Base-by-base conservation (phyloP, 164 flowering plant genomes). In the Berberis vulgaris region DNA sequence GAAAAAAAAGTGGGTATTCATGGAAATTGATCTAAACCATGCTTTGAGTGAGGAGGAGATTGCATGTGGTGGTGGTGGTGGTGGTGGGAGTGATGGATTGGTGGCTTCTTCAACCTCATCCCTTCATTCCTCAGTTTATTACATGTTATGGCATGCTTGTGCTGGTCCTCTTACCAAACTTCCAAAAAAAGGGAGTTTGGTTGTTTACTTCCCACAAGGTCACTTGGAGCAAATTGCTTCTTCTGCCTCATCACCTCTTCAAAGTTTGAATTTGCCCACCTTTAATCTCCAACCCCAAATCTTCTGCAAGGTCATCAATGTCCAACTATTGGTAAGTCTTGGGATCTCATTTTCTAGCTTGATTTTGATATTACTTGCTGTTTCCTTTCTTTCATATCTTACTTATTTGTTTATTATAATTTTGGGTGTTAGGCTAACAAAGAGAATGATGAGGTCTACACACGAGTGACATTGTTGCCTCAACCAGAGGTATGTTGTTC, bases 21-120 rank as follows among this genome's bases (percentile, higher is more conserved):
- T 92, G 98, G 98, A 89, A 87, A 76, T 89, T 86, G 96, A 89
- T 81, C 79, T 89, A 78, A 89, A 87, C 74, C 82, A 82, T 78
- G 82, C 76, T 70, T 75, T 72, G 77, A 64, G 52, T 56, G 89
- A 75, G 75, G 84, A 72, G 78, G 74, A 76, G 74, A 75, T 49
- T 72, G 78, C 67, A 64, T 65, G 65, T 66, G 60, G 61, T 59
- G 43, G 60, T 57, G 45, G 45, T 13, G 67, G 64, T 65, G 55
- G 59, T 57, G 74, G 78, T 47, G 64, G 47, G 59, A 76, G 67
- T 74, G 81, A 11, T 78, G 82, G 57, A 38, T 66, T 26, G 26
- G 50, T 73, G 77, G 26, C 26, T 68, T 76, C 81, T 64, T 82
- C 88, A 26, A 73, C 75, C 66, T 73, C 83, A 39, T 66, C 74